Base-by-base conservation (phyloP, 2,329 filamentous ascomycete genomes). In the Balansia obtecta region DNA sequence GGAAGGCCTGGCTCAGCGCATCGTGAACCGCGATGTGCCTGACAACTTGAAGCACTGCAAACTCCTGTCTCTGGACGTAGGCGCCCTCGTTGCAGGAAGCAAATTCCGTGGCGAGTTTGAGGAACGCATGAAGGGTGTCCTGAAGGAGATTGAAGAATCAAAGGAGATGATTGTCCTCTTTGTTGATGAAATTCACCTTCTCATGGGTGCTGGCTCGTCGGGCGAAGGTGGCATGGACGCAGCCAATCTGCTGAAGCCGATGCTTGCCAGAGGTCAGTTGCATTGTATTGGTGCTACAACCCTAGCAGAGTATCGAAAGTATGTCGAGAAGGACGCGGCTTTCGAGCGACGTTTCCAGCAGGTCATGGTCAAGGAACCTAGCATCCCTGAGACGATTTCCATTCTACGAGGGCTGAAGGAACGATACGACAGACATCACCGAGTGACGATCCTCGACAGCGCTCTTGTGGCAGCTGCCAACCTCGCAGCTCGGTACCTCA, bases 261-360 rank as follows among this genome's bases (percentile, higher is more conserved):
- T 97, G 91, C 80, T 98, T 58, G 93, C 93, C 53, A 84, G 93
- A 63, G 93, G 93, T 49, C 91, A 97, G 67, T 76, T 98, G 53
- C 93, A 98, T 75, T 98, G 93, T 63, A 97, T 98, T 56, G 93
- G 93, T 67, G 93, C 93, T 6, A 98, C 93, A 2, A 98, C 93
- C 1, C 78, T 98, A 52, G 82, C 83, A 54, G 93, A 98, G 67
- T 98, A 98, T 70, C 82, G 93, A 63, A 98, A 98, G 68, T 97
- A 98, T 69, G 95, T 98, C 56, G 93, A 98, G 68, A 98, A 98
- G 71, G 93, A 98, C 61, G 86, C 88, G 44, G 93, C 93, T 45
- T 98, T 98, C 65, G 93, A 98, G 70, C 88, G 93, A 68, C 87
- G 93, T 67, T 98, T 98, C 77, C 93, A 98, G 67, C 93, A 98